These are phyloP conservation scores for Colletotrichum chlorophyti DNA, from an alignment of 2,329 filamentous ascomycete genomes.

Conservation along the genomic window DNA sequence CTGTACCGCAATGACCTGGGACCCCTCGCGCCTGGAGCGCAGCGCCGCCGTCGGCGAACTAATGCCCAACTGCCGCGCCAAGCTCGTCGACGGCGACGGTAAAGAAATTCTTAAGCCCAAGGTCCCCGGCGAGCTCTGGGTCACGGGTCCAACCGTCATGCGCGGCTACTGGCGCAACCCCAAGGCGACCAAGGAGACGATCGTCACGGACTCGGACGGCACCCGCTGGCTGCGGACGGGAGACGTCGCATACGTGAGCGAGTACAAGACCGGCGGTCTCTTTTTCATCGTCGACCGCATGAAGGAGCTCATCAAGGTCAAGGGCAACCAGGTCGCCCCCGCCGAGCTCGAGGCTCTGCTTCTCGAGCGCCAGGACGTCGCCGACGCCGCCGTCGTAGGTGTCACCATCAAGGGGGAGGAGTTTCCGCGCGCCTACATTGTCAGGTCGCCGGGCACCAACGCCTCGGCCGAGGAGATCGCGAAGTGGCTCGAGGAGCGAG, in stretches of 20 bases:
- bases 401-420: slow-evolving; percentile 62
- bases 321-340: slow-evolving; percentile 65
- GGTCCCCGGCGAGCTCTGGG: slow-evolving; percentile 74
- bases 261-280: slow-evolving; percentile 56
- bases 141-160: slow-evolving; percentile 76
- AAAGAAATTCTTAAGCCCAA: slow-evolving; percentile 56
- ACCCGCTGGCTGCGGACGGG: slow-evolving; percentile 77
- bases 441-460: slow-evolving; percentile 50
- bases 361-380: slow-evolving; percentile 51
- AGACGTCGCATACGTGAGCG: slow-evolving; percentile 73
- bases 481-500: slow-evolving; percentile 68
- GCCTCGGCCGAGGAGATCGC: slow-evolving; percentile 63
- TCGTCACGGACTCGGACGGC: slow-evolving; percentile 52
- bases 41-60: slow-evolving; percentile 68
- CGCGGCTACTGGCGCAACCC: slow-evolving; percentile 79
- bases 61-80: slow-evolving; percentile 72
- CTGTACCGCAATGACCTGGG: slow-evolving; percentile 72
- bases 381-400: slow-evolving; percentile 71
- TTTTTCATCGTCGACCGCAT: slow-evolving; percentile 76
- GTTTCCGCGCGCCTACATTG: slow-evolving; percentile 68
- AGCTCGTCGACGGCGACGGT: slow-evolving; percentile 67
- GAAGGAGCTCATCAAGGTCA: slow-evolving; percentile 70
- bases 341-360: slow-evolving; percentile 53
- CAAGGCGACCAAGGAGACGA: slow-evolving; percentile 68
- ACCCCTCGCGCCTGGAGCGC: slow-evolving; percentile 52